Base-by-base conservation (phyloP, 306 rosid species). In the Trifolium dubium region DNA sequence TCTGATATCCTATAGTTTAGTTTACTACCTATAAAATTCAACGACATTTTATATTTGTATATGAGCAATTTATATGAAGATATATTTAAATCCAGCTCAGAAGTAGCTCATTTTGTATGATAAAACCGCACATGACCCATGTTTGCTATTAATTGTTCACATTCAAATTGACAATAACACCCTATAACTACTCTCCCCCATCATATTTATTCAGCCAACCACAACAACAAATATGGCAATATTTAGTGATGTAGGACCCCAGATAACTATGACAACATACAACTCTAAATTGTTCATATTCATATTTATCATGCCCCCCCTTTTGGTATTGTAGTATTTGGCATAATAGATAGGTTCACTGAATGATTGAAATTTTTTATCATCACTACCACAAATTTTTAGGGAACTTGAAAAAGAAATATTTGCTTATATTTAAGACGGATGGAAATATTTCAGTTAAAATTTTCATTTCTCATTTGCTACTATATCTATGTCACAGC, bases 101-200 rank as follows among this genome's bases (percentile, higher is more conserved):
- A 23, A 23, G 23, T 23, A 23, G 23, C 23, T 23, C 23, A 23
- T 23, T 28, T 72, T 40, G 30, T 2, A n/a, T 41, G 18, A 32
- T 7, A 58, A 58, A 19, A 11, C 9, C 60, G 30, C 73, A 41
- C 73, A 66, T 54, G 79, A 8, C 19, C 54, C 79, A 74, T 74
- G 54, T 3, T 35, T 34, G 19, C 1, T 11, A 61, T 61, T 32
- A 61, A 10, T 43, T 49, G 66, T 10, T 41, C 47, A 39, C 10
- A 28, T 41, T 19, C 14, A 23, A 30, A 28, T 35, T 65, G 40
- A 51, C 40, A 17, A 40, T 39, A 65, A 15, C 10, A 29, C 54
- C 5, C 43, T 19, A 2, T 11, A 75, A 40, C 73, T 41, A 19
- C 67, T 37, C 18, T n/a, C 23, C 3, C 3, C 29, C 63, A 43